These are phyloP conservation scores for Tetraselmis striata DNA, from an alignment of 139 green algal genomes.

Conservation along the genomic window DNA sequence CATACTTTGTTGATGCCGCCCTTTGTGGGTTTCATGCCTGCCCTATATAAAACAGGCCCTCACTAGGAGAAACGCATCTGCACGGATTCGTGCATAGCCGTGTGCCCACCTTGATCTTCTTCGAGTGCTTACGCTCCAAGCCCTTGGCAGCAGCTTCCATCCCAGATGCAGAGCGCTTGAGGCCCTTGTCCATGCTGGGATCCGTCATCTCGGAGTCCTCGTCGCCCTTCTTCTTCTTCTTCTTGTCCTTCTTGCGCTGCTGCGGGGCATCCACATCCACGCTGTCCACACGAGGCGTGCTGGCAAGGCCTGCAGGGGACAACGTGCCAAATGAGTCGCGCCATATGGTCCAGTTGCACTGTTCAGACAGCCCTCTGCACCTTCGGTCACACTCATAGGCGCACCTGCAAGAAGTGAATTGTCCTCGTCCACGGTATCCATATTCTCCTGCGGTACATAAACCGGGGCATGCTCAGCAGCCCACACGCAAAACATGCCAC, in stretches of 20 bases:
- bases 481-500: too few species aligned
- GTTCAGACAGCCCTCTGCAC: too few species aligned
- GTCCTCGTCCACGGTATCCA: not conserved
- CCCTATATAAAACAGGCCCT: too few species aligned
- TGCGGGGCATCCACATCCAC: not conserved
- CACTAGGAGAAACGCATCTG: too few species aligned
- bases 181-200: not conserved
- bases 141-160: not conserved
- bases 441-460: not conserved
- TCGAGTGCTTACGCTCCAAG: not conserved
- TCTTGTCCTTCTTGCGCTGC: not conserved
- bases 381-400: too few species aligned
- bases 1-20: too few species aligned
- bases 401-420: too few species aligned
- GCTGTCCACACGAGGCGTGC: not conserved
- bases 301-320: not conserved
- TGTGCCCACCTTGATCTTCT: not conserved
- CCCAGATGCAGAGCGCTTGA: not conserved
- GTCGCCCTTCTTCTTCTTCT: conserved; percentile 3
- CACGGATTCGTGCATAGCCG: too few species aligned
- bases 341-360: too few species aligned
- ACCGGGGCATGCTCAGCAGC: too few species aligned
- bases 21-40: too few species aligned
- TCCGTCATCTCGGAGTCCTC: not conserved
- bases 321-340: too few species aligned